phyloP scores from a whole-genome alignment of 2,329 filamentous ascomycete species.

The Ascochyta lentis region DNA sequence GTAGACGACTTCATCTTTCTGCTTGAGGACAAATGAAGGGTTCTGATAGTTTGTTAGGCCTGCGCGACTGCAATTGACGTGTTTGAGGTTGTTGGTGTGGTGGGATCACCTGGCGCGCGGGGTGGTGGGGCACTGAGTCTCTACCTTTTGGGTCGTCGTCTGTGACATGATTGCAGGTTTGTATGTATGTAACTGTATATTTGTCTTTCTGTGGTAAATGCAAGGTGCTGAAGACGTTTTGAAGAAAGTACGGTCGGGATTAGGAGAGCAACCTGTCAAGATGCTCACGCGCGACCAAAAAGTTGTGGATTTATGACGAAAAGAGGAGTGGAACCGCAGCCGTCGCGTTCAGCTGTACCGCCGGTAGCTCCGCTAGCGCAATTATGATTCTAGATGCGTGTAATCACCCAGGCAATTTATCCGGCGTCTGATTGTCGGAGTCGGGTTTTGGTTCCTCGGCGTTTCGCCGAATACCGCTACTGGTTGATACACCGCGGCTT shows the following conservation, averaged over 20 bases:
- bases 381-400: constrained; percentile 28
- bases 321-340: constrained; percentile 33
- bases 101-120: constrained; percentile 14
- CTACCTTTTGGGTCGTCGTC: constrained; percentile 42
- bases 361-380: constrained; percentile 30
- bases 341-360: constrained; percentile 39
- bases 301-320: constrained; percentile 33
- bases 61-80: constrained; percentile 12
- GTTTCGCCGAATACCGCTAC: constrained; percentile 12
- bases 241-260: constrained; percentile 12
- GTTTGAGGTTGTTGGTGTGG: constrained; percentile 12
- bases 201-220: not conserved
- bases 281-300: constrained; percentile 28
- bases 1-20: constrained; percentile 73
- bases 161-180: constrained; percentile 33
- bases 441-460: constrained; percentile 15
- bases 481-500: constrained; percentile 7
- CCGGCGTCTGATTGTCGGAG: constrained; percentile 34
- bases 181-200: not conserved
- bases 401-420: constrained; percentile 46
- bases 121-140: constrained; percentile 39
- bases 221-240: not conserved
- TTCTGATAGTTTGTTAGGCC: constrained; percentile 58
- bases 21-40: constrained; percentile 83
- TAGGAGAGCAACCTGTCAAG: constrained; percentile 12